These are phyloP conservation scores for Colletotrichum spinosum DNA, from an alignment of 2,329 filamentous ascomycete genomes.

Conservation along the genomic window DNA sequence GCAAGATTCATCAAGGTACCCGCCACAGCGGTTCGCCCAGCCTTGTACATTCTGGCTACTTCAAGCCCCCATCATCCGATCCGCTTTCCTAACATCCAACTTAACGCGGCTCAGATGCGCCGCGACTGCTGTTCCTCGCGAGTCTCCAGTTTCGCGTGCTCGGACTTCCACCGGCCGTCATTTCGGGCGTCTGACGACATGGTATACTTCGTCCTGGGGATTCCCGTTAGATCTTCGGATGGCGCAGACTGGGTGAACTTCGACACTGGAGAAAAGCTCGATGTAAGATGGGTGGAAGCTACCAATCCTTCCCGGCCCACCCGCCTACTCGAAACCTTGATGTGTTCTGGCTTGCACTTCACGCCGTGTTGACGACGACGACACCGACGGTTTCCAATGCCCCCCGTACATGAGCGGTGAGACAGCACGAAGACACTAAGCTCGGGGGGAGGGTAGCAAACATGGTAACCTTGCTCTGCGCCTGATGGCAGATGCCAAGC, in stretches of 20 bases:
- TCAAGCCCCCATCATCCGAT: constrained; percentile 25
- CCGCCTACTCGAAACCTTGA: constrained; percentile 14
- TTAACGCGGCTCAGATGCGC: constrained; percentile 33
- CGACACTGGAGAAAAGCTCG: not conserved
- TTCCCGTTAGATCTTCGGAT: not conserved
- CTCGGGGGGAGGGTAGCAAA: constrained; percentile 35
- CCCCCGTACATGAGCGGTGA: constrained; percentile 34
- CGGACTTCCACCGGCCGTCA: constrained; percentile 24
- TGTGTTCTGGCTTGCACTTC: constrained; percentile 36
- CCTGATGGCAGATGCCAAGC: constrained; percentile 31
- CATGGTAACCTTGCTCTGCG: constrained; percentile 28
- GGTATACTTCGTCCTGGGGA: not conserved
- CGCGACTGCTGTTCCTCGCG: constrained; percentile 27
- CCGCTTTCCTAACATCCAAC: constrained; percentile 15
- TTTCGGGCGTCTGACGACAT: constrained; percentile 33
- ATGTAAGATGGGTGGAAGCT: not conserved
- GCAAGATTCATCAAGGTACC: constrained; percentile 7
- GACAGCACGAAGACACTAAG: constrained; percentile 32
- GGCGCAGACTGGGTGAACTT: too few relatives aligned
- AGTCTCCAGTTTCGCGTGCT: constrained; percentile 29
- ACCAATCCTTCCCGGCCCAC: constrained; percentile 13
- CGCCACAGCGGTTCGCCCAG: constrained; percentile 6
- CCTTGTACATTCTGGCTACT: constrained; percentile 22
- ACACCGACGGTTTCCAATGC: constrained; percentile 11
- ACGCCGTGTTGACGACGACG: constrained; percentile 36